These are phyloP conservation scores for Paxillus ammoniavirescens DNA, from an alignment of 768 basidiomycete genomes.

Conservation along the genomic window DNA sequence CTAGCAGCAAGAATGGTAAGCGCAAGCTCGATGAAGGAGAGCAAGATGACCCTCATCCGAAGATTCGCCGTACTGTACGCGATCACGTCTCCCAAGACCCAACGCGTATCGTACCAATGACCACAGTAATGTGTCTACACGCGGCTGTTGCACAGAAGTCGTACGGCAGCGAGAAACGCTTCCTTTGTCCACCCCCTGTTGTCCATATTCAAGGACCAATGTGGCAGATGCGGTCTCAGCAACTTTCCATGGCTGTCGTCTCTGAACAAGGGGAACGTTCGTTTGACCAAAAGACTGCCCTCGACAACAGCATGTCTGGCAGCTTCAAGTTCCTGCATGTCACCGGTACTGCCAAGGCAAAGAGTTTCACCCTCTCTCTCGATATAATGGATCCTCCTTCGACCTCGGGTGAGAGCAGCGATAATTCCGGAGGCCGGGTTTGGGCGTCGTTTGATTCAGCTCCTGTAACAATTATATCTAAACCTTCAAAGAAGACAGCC, in stretches of 20 bases:
- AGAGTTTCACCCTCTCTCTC: slow-evolving; percentile 84
- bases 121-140: slow-evolving; percentile 86
- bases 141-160: slow-evolving; percentile 95
- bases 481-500: slow-evolving; percentile 95
- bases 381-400: slow-evolving; percentile 77
- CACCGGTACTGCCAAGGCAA: slow-evolving; percentile 83
- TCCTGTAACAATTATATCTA: slow-evolving; percentile 92
- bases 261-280: slow-evolving; percentile 81
- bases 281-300: slow-evolving; percentile 78
- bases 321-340: slow-evolving; percentile 93
- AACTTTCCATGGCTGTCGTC: slow-evolving; percentile 82
- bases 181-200: slow-evolving; percentile 90
- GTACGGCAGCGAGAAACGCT: slow-evolving; percentile 93
- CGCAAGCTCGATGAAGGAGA: slow-evolving; percentile 70
- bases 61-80: slow-evolving; percentile 82
- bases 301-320: slow-evolving; percentile 82
- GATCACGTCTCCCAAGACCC: slow-evolving; percentile 80
- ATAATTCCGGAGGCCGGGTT: slow-evolving; percentile 53
- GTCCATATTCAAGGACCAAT: slow-evolving; percentile 90
- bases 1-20: slow-evolving; percentile 51
- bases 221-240: slow-evolving; percentile 78
- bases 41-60: slow-evolving; percentile 62
- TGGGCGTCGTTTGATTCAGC: slow-evolving; percentile 94
- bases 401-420: slow-evolving; percentile 38
- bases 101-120: slow-evolving; percentile 79